Conservation (phyloP, 2,329 filamentous ascomycete genomes). For the Tolypocladium sp. region DNA sequence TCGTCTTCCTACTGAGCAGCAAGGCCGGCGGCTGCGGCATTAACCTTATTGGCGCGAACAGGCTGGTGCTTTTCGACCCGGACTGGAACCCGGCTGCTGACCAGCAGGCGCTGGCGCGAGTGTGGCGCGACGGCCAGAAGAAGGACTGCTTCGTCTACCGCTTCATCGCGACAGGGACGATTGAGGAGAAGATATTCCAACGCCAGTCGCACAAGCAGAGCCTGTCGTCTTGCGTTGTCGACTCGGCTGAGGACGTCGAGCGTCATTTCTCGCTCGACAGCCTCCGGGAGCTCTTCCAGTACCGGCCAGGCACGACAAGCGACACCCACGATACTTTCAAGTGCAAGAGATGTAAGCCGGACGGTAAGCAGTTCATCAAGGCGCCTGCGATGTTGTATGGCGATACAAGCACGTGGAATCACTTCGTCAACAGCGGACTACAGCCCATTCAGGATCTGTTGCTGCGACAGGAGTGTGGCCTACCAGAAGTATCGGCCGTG, state of each 20-base stretch:
- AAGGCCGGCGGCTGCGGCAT: conserved; percentile 96
- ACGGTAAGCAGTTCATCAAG: conserved; percentile 81
- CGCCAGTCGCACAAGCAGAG: conserved; percentile 97
- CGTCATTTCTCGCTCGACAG: conserved; percentile 91
- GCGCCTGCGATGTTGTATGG: conserved; percentile 93
- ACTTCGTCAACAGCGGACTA: conserved; percentile 77
- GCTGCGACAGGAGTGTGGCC: conserved; percentile 72
- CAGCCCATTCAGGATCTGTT: conserved; percentile 83
- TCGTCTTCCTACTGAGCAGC: conserved; percentile 90
- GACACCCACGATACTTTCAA: conserved; percentile 99
- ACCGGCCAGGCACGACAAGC: conserved; percentile 71
- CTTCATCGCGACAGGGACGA: conserved; percentile 97
- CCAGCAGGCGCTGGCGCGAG: conserved; percentile 91
- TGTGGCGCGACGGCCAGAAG: conserved; percentile 98
- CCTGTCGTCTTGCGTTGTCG: conserved; percentile 89
- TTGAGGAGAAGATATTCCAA: conserved; percentile 99
- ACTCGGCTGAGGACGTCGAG: conserved; percentile 93
- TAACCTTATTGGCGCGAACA: conserved; percentile 89
- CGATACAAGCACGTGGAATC: conserved; percentile 99
- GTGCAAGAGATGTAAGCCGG: conserved; percentile 86
- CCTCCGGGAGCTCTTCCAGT: conserved; percentile 88
- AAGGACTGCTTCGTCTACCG: conserved; percentile 99
- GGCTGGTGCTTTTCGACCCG: conserved; percentile 90
- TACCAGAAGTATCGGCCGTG: conserved; percentile 79
- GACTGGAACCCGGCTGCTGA: conserved; percentile 98